These are phyloP conservation scores for Gremmenia infestans DNA, from an alignment of 2,329 filamentous ascomycete genomes.

Conservation along the genomic window DNA sequence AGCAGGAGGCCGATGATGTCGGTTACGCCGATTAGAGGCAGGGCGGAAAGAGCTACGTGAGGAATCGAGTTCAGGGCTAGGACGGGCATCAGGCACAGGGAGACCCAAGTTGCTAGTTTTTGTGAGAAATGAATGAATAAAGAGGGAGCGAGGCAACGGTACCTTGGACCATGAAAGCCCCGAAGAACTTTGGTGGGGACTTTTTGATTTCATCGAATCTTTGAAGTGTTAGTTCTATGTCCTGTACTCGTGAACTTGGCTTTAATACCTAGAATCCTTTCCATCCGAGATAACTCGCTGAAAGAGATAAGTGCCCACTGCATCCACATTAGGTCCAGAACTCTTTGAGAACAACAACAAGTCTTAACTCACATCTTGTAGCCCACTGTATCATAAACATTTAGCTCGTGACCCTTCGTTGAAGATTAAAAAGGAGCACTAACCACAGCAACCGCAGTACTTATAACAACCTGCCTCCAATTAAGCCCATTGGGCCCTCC, in stretches of 20 bases:
- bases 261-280: constrained; percentile 42
- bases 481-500: constrained; percentile 42
- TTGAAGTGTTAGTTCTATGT: background rate
- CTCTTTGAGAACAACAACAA: background rate
- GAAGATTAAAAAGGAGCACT: background rate
- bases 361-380: constrained; percentile 43
- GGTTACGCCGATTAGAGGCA: constrained; percentile 44
- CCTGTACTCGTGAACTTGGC: background rate
- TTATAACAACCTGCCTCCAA: constrained; percentile 56
- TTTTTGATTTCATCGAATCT: constrained; percentile 50
- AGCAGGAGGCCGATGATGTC: constrained; percentile 54
- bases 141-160: background rate
- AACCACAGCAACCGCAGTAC: constrained; percentile 46
- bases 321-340: background rate
- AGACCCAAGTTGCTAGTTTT: constrained; percentile 54
- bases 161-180: constrained; percentile 51
- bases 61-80: constrained; percentile 60
- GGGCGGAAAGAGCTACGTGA: constrained; percentile 42
- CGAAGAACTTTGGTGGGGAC: constrained; percentile 47
- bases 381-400: constrained; percentile 43
- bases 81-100: constrained; percentile 61
- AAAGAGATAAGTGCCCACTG: constrained; percentile 63
- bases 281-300: constrained; percentile 54
- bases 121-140: background rate
- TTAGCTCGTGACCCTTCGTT: background rate